phyloP scores from a whole-genome alignment of 371 early-diverging fungal species.

The Saksenaea oblongispora region DNA sequence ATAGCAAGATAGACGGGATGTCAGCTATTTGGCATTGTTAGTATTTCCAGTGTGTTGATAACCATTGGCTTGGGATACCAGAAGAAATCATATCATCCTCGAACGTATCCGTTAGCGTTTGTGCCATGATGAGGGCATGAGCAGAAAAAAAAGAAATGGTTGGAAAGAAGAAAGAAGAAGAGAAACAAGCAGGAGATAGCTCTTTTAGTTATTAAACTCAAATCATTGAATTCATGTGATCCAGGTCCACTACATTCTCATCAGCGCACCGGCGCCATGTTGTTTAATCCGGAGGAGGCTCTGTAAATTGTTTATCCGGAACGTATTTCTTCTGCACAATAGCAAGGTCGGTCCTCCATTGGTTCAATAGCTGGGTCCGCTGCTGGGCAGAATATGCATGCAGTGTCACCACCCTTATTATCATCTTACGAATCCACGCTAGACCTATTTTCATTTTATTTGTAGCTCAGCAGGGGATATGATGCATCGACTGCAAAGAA shows the following conservation, averaged over 20 bases:
- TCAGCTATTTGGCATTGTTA: background rate
- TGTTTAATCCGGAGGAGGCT: background rate
- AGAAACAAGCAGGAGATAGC: background rate
- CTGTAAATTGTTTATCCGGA: background rate
- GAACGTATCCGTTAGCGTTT: background rate
- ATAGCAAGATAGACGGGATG: slow-evolving; percentile 25
- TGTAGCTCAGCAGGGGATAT: background rate
- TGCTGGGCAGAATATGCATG: background rate
- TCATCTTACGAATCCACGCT: background rate
- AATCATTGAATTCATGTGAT: background rate
- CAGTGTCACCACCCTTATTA: slow-evolving; percentile 3
- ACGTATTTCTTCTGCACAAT: background rate
- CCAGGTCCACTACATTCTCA: background rate
- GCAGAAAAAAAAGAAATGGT: background rate
- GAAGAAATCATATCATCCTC: background rate
- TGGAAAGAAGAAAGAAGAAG: background rate
- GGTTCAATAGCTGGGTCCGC: background rate
- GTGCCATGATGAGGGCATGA: background rate
- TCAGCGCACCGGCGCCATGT: background rate
- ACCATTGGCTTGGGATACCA: background rate
- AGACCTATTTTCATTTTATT: background rate
- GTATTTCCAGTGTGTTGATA: background rate
- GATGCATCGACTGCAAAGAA: background rate
- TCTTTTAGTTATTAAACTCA: background rate
- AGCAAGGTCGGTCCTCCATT: background rate